Conservation (phyloP, 352 stramenopile species). For the Phytopythium sindhum region DNA sequence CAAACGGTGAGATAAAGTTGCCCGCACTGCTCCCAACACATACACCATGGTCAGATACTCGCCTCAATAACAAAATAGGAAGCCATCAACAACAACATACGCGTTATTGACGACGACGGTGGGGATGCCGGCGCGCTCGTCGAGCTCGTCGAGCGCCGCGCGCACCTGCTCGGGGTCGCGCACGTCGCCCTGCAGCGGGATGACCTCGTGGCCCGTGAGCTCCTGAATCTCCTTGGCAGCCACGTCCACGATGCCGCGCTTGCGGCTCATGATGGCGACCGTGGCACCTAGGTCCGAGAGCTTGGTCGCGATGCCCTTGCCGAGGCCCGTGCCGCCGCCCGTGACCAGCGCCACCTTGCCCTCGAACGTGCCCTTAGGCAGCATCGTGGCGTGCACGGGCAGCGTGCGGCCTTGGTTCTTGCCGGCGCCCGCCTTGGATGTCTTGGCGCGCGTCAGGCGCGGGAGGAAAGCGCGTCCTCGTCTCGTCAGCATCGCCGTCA, state of each 20-base stretch:
- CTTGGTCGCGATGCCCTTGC: constrained; percentile 93
- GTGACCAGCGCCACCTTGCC: constrained; percentile 92
- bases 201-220: constrained; percentile 55
- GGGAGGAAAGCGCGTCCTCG: neutral
- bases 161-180: constrained; percentile 87
- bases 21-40: constrained; percentile 65
- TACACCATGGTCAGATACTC: constrained; percentile 28
- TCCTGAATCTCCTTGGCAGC: constrained; percentile 71
- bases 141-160: constrained; percentile 75
- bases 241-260: constrained; percentile 89
- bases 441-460: constrained; percentile 16
- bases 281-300: constrained; percentile 91
- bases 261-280: constrained; percentile 94
- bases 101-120: constrained; percentile 84
- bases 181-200: constrained; percentile 84
- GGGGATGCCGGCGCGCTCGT: constrained; percentile 53
- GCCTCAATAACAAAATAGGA: constrained; percentile 33
- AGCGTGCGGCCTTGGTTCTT: constrained; percentile 17
- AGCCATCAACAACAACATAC: constrained; percentile 13
- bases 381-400: constrained; percentile 55
- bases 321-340: constrained; percentile 93
- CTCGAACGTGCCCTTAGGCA: constrained; percentile 59
- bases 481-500: constrained; percentile 5
- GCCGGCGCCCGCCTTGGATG: constrained; percentile 1
- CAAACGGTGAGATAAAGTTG: constrained; percentile 94